Conservation (phyloP, 2,329 filamentous ascomycete genomes). For the Tolypocladium tundrense region DNA sequence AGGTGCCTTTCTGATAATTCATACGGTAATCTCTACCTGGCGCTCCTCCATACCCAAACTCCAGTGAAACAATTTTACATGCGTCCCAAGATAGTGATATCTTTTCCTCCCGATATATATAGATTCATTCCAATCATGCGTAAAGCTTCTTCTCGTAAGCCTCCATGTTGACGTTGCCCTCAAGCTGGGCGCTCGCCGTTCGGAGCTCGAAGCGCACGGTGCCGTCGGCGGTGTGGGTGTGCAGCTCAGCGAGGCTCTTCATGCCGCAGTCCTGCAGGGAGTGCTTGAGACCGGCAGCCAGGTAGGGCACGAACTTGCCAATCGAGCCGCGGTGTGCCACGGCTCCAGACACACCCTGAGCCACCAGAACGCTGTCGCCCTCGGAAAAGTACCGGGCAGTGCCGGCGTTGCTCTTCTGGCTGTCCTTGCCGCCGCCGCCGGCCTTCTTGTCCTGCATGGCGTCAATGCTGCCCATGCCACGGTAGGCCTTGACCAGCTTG, state of each 20-base stretch:
- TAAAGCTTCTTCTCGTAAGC: constrained; percentile 99
- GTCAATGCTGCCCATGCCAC: constrained; percentile 97
- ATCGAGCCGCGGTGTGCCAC: constrained; percentile 76
- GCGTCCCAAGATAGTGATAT: background rate
- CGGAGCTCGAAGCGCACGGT: constrained; percentile 85
- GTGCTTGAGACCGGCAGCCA: constrained; percentile 92
- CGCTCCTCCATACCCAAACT: constrained; percentile 6
- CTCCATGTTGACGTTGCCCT: constrained; percentile 97
- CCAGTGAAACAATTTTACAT: constrained; percentile 1
- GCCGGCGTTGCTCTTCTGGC: constrained; percentile 78
- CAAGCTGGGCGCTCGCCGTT: constrained; percentile 87
- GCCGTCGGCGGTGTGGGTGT: constrained; percentile 62
- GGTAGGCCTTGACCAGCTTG: constrained; percentile 97
- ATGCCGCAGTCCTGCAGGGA: constrained; percentile 92
- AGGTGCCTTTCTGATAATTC: background rate
- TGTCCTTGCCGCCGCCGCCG: constrained; percentile 60
- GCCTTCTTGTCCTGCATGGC: constrained; percentile 99
- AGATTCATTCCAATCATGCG: constrained; percentile 44
- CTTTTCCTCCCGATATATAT: background rate
- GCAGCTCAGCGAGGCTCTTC: constrained; percentile 67
- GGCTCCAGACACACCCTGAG: constrained; percentile 87
- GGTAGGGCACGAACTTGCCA: constrained; percentile 91
- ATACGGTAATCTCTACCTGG: constrained; percentile 1
- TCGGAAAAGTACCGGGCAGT: constrained; percentile 98
- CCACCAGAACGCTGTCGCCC: constrained; percentile 86